Evolutionary conservation across 2,329 filamentous ascomycete species (phyloP).

Genomic region (Aspergillus brasiliensis): DNA sequence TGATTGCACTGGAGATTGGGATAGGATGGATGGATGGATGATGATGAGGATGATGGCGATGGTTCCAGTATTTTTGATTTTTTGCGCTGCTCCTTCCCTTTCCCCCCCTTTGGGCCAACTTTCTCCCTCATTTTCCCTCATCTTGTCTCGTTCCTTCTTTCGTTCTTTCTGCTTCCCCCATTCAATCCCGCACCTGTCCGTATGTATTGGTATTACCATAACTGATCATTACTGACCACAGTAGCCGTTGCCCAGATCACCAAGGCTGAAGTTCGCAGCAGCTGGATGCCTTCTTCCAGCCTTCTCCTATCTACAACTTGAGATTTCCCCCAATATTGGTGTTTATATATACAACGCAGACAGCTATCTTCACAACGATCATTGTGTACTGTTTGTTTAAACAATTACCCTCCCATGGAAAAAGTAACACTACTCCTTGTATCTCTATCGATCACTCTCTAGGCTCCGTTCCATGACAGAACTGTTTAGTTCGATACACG

Average conservation of each 20-base stretch:
- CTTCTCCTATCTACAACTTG: neutral
- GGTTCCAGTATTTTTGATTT: constrained; percentile 14
- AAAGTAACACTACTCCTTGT: neutral
- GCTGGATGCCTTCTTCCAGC: neutral
- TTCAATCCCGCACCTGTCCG: constrained; percentile 10
- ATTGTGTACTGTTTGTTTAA: neutral
- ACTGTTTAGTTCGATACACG: neutral
- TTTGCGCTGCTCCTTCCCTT: constrained; percentile 4
- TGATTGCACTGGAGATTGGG: neutral
- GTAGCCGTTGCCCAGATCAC: neutral
- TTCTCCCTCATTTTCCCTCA: constrained; percentile 4
- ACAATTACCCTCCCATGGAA: neutral
- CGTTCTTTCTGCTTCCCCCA: constrained; percentile 13
- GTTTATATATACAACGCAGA: neutral
- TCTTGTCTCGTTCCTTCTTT: constrained; percentile 9
- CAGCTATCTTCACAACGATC: neutral
- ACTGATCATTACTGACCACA: constrained; percentile 13
- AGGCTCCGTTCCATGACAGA: neutral
- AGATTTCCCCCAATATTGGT: neutral
- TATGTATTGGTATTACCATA: constrained; percentile 16
- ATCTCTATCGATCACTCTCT: neutral
- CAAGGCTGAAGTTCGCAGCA: neutral
- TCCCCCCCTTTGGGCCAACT: constrained; percentile 20
- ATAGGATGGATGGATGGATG: neutral
- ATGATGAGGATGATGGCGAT: constrained; percentile 13